Conservation (phyloP, 768 basidiomycete species). For the Chiua virens region DNA sequence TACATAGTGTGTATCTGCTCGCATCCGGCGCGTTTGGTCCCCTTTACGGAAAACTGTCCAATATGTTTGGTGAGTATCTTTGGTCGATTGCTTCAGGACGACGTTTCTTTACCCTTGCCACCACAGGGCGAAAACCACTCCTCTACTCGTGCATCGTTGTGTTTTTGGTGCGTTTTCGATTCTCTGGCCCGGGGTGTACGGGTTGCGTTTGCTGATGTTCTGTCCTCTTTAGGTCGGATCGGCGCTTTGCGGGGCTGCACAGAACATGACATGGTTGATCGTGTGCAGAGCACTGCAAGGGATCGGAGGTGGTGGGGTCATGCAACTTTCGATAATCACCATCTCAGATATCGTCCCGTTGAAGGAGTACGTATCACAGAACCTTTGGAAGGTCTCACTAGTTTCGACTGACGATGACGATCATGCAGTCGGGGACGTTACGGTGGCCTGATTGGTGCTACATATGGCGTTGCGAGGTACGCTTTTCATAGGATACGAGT, state of each 20-base stretch:
- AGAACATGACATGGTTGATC: conserved; percentile 76
- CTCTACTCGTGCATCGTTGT: conserved; percentile 62
- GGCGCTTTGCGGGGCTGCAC: conserved; percentile 78
- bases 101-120: not conserved
- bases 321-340: conserved; percentile 73
- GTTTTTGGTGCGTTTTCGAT: conserved; percentile 54
- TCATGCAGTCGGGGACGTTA: conserved; percentile 71
- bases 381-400: not conserved
- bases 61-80: conserved; percentile 39
- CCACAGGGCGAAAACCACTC: conserved; percentile 61
- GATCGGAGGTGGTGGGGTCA: conserved; percentile 76
- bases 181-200: not conserved
- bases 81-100: not conserved
- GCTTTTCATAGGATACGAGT: not conserved
- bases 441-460: conserved; percentile 69
- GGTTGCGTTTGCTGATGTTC: not conserved
- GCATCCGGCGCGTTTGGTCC: conserved; percentile 64
- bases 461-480: conserved; percentile 71
- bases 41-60: conserved; percentile 75
- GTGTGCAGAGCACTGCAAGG: conserved; percentile 79
- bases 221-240: conserved; percentile 59
- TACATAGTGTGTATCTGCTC: conserved; percentile 78
- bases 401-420: not conserved
- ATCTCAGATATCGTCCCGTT: conserved; percentile 84
- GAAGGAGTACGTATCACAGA: conserved; percentile 52